Conservation (phyloP, 192 early-diverging fungal species). For the Funneliformis mosseae region DNA sequence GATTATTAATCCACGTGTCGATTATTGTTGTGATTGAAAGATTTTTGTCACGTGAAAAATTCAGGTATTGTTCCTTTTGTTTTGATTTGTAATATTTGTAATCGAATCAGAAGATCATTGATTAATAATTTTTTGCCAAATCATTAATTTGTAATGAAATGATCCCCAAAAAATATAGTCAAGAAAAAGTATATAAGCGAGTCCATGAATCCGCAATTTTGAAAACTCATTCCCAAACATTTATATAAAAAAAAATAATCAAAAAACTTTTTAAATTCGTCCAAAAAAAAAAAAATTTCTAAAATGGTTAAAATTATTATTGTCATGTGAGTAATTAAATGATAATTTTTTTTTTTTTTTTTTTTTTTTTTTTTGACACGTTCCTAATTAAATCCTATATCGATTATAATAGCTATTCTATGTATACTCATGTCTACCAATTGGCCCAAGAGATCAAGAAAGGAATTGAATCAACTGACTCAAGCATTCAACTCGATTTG, state of each 20-base stretch:
- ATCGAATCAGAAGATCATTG: too few relatives aligned
- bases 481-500: conserved; percentile 33
- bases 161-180: too few relatives aligned
- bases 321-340: neutral
- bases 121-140: too few relatives aligned
- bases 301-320: conserved; percentile 8
- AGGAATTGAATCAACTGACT: conserved; percentile 58
- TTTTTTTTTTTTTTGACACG: too few relatives aligned
- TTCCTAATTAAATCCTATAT: neutral
- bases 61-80: too few relatives aligned
- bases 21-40: too few relatives aligned
- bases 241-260: neutral
- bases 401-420: neutral
- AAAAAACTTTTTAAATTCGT: neutral
- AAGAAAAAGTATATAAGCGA: neutral
- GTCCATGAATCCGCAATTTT: neutral
- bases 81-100: too few relatives aligned
- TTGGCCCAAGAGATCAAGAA: conserved; percentile 63
- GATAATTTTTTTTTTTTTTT: neutral
- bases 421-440: conserved; percentile 71
- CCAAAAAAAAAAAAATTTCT: neutral
- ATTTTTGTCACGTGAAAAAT: too few relatives aligned
- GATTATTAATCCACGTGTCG: too few relatives aligned
- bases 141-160: too few relatives aligned
- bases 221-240: neutral